A percentile compares a stretch with the other conserved stretches of the same genome.
phyloP scores from a whole-genome alignment of 2,329 filamentous ascomycete genomes.

The Cyphellophora europaea region DNA sequence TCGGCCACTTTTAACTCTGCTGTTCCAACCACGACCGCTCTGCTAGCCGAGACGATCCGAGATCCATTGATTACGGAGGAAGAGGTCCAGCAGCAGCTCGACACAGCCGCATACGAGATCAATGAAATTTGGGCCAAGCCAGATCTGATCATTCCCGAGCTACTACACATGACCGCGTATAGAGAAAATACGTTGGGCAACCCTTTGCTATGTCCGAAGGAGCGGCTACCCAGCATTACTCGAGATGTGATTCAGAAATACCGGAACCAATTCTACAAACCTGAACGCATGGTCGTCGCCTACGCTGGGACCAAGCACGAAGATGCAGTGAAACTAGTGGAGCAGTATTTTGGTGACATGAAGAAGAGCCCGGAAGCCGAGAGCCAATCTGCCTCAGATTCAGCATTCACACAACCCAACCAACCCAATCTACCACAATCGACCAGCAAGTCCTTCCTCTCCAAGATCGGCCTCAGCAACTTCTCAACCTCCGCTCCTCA shows the following conservation, averaged over 20 bases:
- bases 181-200: conserved; percentile 95
- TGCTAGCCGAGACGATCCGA: conserved; percentile 90
- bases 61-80: conserved; percentile 75
- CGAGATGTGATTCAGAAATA: conserved; percentile 67
- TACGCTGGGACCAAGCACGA: conserved; percentile 85
- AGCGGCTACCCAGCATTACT: conserved; percentile 68
- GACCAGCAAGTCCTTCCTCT: conserved; percentile 51
- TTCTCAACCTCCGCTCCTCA: conserved; percentile 64
- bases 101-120: conserved; percentile 92
- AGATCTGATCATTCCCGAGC: conserved; percentile 86
- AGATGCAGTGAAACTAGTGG: conserved; percentile 67
- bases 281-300: conserved; percentile 86
- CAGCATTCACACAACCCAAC: conserved; percentile 13
- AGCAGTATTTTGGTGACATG: conserved; percentile 92
- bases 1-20: conserved; percentile 93
- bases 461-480: conserved; percentile 82
- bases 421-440: conserved; percentile 23
- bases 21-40: conserved; percentile 68
- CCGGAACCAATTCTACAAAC: conserved; percentile 71
- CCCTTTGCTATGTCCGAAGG: conserved; percentile 80
- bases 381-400: conserved; percentile 1
- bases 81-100: conserved; percentile 77
- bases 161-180: conserved; percentile 91
- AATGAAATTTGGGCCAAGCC: conserved; percentile 96
- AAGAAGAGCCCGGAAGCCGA: conserved; percentile 29